Conservation (phyloP, 31 red algal genomes). For the Odonthalia washingtoniensis region DNA sequence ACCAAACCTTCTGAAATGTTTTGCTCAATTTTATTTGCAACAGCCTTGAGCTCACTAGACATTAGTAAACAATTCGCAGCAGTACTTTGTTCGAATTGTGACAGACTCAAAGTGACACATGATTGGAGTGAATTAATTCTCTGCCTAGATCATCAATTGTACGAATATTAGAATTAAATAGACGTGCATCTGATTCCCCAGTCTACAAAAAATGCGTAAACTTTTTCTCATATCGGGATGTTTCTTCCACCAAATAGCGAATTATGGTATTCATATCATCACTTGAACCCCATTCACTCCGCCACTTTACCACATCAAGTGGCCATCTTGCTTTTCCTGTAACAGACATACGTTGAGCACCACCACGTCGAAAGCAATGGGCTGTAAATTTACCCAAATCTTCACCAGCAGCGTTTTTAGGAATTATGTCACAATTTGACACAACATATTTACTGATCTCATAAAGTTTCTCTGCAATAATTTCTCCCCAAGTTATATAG, state of each 20-base stretch:
- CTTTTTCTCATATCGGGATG: slow-evolving; percentile 15
- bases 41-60: not conserved
- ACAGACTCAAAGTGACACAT: not conserved
- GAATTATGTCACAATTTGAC: not conserved
- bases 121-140: slow-evolving; percentile 3
- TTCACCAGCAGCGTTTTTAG: slow-evolving; percentile 1
- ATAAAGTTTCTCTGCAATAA: slow-evolving; percentile 23
- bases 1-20: not conserved
- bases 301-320: slow-evolving; percentile 31
- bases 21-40: not conserved
- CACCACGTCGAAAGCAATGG: not conserved
- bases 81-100: not conserved
- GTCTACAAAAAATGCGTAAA: slow-evolving; percentile 22
- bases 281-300: slow-evolving; percentile 36
- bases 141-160: not conserved
- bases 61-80: not conserved
- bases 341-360: not conserved
- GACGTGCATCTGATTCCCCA: not conserved
- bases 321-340: slow-evolving; percentile 17
- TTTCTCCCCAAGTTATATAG: not conserved
- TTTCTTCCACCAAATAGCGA: slow-evolving; percentile 14
- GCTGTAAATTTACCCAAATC: too few species aligned
- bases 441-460: not conserved
- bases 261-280: slow-evolving; percentile 31
- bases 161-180: not conserved